These are phyloP conservation scores for Amesomyces nigricolor DNA, from an alignment of 2,329 filamentous ascomycete species.

Conservation along the genomic window DNA sequence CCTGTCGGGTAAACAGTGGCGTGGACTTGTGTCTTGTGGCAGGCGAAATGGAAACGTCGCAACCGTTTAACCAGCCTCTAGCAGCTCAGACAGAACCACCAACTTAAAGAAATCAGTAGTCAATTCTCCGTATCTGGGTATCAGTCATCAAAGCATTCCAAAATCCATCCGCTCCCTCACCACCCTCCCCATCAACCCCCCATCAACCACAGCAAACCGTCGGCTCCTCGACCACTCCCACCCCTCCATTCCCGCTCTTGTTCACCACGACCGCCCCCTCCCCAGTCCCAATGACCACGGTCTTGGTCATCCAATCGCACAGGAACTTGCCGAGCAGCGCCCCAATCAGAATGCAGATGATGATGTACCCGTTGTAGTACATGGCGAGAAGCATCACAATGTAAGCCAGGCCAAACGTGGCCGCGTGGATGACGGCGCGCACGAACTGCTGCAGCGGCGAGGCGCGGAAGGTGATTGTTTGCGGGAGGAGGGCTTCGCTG, in stretches of 20 bases:
- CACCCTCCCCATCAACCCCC: not conserved
- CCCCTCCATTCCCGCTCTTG: conserved; percentile 23
- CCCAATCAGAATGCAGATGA: conserved; percentile 42
- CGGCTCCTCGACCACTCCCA: conserved; percentile 39
- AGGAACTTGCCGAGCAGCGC: conserved; percentile 48
- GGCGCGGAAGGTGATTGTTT: conserved; percentile 33
- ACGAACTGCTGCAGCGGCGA: conserved; percentile 38
- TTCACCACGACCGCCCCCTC: conserved; percentile 21
- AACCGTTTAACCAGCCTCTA: not conserved
- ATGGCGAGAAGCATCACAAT: conserved; percentile 42
- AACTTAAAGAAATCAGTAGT: not conserved
- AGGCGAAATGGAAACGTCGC: conserved; percentile 34
- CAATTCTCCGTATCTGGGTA: conserved; percentile 5
- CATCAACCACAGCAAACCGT: conserved; percentile 43
- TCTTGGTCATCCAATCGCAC: conserved; percentile 47
- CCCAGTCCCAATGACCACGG: conserved; percentile 32
- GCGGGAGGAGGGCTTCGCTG: conserved; percentile 15
- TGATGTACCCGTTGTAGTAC: conserved; percentile 43
- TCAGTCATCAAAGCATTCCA: conserved; percentile 6
- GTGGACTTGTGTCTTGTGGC: conserved; percentile 24
- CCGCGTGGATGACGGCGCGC: conserved; percentile 36
- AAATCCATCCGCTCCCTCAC: not conserved
- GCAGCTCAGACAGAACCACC: not conserved
- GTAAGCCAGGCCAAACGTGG: conserved; percentile 39
- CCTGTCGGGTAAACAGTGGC: conserved; percentile 32